Base-by-base conservation (phyloP, 1,284 basidiomycete genomes). In the Anthracocystis setariae region DNA sequence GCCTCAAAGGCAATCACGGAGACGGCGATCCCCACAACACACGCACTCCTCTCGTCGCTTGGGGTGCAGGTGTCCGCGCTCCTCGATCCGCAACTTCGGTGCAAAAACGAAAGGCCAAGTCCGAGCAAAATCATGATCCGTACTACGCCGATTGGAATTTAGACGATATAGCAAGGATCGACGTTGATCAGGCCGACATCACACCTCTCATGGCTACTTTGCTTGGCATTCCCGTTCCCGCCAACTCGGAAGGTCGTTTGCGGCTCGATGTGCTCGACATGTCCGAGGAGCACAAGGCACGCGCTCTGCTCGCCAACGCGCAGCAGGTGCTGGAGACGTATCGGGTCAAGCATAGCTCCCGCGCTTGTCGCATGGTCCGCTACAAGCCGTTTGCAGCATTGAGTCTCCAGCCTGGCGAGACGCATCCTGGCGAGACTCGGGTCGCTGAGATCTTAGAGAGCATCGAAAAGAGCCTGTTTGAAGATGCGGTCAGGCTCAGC, bases 1-100 rank as follows among this genome's bases (percentile, higher is more conserved):
- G 90, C 8, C 88, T 86, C 42, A 91, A 93, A 57, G 92, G 92
- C 24, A 94, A 93, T 77, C 92, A 94, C 67, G 92, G 92, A 3
- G 92, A 94, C 75, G 92, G 92, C 27, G 89, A 94, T 73, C 92
- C 92, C 0, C 92, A 94, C 81, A 93, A 91, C 73, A 93, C 92
- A 5, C 88, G 91, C 21, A 94, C 92, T 0, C 92, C 92, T 17
- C 85, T 93, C 17, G 86, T 94, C n/a, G 88, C 87, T 0, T 94
- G 92, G 92, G 92, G 92, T 0, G 86, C 88, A 37, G 92, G 92
- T 5, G 59, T 82, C 3, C 64, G 73, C 4, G 35, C 24, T 12
- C 76, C 78, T 24, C 25, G 23, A 23, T 10, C 38, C 1, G 49
- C 68, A 0, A 47, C 48, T 0, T 2, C 29, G 12, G 38, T 43